Evolutionary conservation across 495 filamentous ascomycete species (phyloP), one percentile per base, ranked within the genome.

Genomic region (Podospora anserina): DNA sequence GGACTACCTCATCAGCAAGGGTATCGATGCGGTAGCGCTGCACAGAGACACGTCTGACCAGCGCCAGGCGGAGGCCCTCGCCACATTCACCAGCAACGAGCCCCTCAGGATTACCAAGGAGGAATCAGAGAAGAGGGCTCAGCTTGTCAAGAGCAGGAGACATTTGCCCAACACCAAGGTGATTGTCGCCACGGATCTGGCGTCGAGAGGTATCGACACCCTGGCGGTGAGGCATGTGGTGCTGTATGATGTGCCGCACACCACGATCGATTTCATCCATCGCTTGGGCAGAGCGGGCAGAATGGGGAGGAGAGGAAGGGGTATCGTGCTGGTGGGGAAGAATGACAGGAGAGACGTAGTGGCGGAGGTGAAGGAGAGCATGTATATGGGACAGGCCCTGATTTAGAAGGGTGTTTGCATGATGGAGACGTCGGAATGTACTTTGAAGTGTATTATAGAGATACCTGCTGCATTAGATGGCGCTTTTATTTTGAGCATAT

Each of bases 241-340:
- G 59, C 79, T 99, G 30, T 97, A 96, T 77, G 93, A 98, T 77
- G 94, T 98, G 27, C 95, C 95, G 9, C 94, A 97, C 74, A 94
- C 90, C 2, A 95, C 93, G 0, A 92, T 98, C 67, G 95, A 99
- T 80, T 97, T 99, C 73, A 97, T 98, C 74, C 95, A 98, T 77
- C 90, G 96, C 20, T 84, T 98, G 23, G 95, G 95, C 62, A 84
- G 95, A 71, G 91, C 93, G 0, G 95, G 95, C 19, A 85, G 95
- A 34, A 97, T 98, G 95, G 92, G 92, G 2, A 87, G 92, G 73
- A 85, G 95, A 75, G 96, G 95, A 55, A 85, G 93, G 70, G 95
- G 92, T 27, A 86, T 97, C 69, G 92, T 98, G 55, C 79, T 99
- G 59, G 92, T 97, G 13, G 95, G 94, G 68, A 94, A 89, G 80